Conservation (phyloP, 2,329 filamentous ascomycete species). For the Xylaria multiplex region DNA sequence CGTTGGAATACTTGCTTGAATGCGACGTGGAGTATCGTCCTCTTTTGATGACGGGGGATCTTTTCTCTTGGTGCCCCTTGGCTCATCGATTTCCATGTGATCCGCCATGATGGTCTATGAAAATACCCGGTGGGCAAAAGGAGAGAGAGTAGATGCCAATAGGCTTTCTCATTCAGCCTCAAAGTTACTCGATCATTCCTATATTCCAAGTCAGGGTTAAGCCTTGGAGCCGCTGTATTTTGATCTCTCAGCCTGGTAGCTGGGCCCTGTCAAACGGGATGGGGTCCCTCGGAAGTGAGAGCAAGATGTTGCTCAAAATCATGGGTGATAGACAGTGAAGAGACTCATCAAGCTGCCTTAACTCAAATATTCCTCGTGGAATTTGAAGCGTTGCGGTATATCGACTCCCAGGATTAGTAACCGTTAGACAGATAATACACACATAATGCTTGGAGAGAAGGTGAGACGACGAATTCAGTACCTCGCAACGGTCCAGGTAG, state of each 20-base stretch:
- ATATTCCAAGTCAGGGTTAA: background rate
- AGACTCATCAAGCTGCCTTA: background rate
- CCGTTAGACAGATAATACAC: constrained; percentile 2
- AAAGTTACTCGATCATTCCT: constrained; percentile 6
- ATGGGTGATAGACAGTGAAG: background rate
- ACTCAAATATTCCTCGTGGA: background rate
- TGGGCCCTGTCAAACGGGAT: constrained; percentile 7
- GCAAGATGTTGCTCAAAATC: constrained; percentile 6
- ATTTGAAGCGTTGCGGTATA: background rate
- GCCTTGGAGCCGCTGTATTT: constrained; percentile 5
- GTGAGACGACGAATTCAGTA: constrained; percentile 7
- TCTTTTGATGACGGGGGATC: constrained; percentile 52
- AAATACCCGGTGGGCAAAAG: background rate
- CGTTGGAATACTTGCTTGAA: constrained; percentile 55
- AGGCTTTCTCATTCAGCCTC: background rate
- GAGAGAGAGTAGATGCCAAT: constrained; percentile 12
- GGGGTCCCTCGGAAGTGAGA: background rate
- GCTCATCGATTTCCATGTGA: constrained; percentile 57
- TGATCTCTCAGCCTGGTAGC: constrained; percentile 15
- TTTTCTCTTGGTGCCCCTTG: constrained; percentile 62
- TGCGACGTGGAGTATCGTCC: constrained; percentile 53
- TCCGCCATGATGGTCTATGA: constrained; percentile 46
- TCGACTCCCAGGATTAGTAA: background rate
- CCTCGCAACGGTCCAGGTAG: background rate
- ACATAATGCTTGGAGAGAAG: background rate